Conservation (phyloP, 192 early-diverging fungal species). For the Geranomyces michiganensis region DNA sequence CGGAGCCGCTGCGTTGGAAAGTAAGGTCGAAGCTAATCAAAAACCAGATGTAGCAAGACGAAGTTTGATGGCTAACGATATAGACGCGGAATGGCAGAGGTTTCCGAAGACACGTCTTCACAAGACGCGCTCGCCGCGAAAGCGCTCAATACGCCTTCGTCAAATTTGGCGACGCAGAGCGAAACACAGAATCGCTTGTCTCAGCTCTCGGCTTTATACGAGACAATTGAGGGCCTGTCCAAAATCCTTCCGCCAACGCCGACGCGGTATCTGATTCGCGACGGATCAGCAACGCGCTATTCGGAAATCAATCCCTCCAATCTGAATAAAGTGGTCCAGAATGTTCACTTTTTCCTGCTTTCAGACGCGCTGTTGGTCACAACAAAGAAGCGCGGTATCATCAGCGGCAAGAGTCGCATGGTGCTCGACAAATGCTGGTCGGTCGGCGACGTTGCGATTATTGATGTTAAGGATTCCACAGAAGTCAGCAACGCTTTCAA, state of each 20-base stretch:
- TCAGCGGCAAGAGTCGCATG: conserved; percentile 66
- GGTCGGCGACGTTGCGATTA: conserved; percentile 76
- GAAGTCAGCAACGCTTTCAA: conserved; percentile 82
- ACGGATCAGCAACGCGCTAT: conserved; percentile 50
- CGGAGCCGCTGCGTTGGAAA: not conserved
- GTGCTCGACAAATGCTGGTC: conserved; percentile 81
- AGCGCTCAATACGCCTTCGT: conserved; percentile 3
- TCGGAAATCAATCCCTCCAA: conserved; percentile 76
- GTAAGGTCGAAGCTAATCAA: not conserved
- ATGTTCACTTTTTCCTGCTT: conserved; percentile 79
- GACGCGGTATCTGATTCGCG: conserved; percentile 40
- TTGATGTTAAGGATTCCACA: conserved; percentile 81
- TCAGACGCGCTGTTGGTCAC: conserved; percentile 84
- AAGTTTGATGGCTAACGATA: not conserved
- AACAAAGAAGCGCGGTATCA: conserved; percentile 73
- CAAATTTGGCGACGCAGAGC: conserved; percentile 13
- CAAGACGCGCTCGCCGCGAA: not conserved
- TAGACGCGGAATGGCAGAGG: not conserved
- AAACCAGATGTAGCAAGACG: not conserved
- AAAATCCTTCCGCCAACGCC: conserved; percentile 46
- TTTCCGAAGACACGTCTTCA: not conserved
- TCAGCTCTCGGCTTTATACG: conserved; percentile 45
- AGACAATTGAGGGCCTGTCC: conserved; percentile 50
- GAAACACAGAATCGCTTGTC: conserved; percentile 15
- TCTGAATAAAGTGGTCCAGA: conserved; percentile 72